Percentiles rank a stretch among this genome's conserved stretches.
These are phyloP conservation scores for Pezicula carpinea DNA, from an alignment of 2,329 filamentous ascomycete species.

Conservation along the genomic window DNA sequence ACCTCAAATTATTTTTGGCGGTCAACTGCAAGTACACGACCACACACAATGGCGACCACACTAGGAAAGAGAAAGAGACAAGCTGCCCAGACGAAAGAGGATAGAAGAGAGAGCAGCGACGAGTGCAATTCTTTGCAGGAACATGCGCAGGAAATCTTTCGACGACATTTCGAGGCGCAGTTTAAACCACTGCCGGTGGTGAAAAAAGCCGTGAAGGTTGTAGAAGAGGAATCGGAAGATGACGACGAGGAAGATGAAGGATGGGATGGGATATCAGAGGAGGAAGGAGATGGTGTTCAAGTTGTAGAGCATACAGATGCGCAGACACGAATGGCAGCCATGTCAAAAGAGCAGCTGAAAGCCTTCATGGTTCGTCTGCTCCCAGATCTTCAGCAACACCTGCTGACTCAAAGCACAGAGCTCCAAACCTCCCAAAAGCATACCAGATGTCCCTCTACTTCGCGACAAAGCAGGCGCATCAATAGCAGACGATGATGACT, in stretches of 20 bases:
- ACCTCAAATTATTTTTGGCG: conserved; percentile 8
- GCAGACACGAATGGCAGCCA: conserved; percentile 26
- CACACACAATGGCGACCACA: conserved; percentile 25
- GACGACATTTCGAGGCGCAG: conserved; percentile 79
- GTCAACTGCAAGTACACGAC: neutral
- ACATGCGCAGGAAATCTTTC: conserved; percentile 70
- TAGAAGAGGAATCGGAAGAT: conserved; percentile 18
- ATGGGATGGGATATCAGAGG: conserved; percentile 61
- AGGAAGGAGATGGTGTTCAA: conserved; percentile 36
- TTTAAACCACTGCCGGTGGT: conserved; percentile 66
- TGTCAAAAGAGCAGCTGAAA: conserved; percentile 68
- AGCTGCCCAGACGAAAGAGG: conserved; percentile 21
- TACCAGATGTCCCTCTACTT: conserved; percentile 19
- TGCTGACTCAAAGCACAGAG: conserved; percentile 17
- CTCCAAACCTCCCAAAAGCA: conserved; percentile 24
- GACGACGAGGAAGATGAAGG: conserved; percentile 39
- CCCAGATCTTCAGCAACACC: too few species aligned
- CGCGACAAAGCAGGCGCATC: conserved; percentile 18
- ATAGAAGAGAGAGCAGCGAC: conserved; percentile 12
- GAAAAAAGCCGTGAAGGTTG: conserved; percentile 9
- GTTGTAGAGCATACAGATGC: conserved; percentile 38
- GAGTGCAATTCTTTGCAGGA: conserved; percentile 30
- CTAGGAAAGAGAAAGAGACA: conserved; percentile 45
- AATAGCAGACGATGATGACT: conserved; percentile 46
- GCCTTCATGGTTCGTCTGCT: conserved; percentile 63